Base-by-base conservation (phyloP, 2,329 filamentous ascomycete species). In the Beauveria sp. region DNA sequence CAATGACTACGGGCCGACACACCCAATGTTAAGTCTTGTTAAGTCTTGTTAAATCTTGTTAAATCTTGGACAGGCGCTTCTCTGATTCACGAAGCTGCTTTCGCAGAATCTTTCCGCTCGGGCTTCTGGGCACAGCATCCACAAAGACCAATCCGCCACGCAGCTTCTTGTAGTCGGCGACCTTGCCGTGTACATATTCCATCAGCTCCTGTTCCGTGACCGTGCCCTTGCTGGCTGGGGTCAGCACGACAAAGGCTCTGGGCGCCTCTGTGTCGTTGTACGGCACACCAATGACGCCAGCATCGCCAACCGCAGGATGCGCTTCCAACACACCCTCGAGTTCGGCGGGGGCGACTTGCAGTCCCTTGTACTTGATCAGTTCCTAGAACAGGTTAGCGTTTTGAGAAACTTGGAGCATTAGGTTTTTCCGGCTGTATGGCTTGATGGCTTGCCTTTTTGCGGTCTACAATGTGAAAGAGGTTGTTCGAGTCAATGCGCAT, bases 391-490 rank as follows among this genome's bases (percentile, higher is more conserved):
- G 9, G 45, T 60, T 40, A 55, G 51, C 24, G 2, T 26, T 46
- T 14, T 38, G 14, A 38, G 12, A 38, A 14, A 14, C 6, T 6
- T 16, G 6, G 12, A 34, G 34, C 5, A 14, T 2, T 14, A 16
- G 34, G 14, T 22, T 10, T 43, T 38, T 26, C 10, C 9, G 4
- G 31, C 5, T 38, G 12, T 3, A 38, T 38, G 34, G 14, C 12
- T 38, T 38, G 6, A 16, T 9, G 42, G 5, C 65, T 64, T 60
- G 72, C 84, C 79, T 91, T 92, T 63, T 90, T 86, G 14, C 90
- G 84, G 69, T 95, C 91, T 0, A 91, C 91, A 66, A 96, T 90
- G 16, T 61, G 50, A 75, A 85, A 91, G 67, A 92, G 88, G 56
- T 86, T 84, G 18, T 88, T 80, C 46, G 81, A 75, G 65, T 92